These are phyloP conservation scores for Plectranthus barbatus DNA, from an alignment of 257 asterid genomes.

Conservation along the genomic window DNA sequence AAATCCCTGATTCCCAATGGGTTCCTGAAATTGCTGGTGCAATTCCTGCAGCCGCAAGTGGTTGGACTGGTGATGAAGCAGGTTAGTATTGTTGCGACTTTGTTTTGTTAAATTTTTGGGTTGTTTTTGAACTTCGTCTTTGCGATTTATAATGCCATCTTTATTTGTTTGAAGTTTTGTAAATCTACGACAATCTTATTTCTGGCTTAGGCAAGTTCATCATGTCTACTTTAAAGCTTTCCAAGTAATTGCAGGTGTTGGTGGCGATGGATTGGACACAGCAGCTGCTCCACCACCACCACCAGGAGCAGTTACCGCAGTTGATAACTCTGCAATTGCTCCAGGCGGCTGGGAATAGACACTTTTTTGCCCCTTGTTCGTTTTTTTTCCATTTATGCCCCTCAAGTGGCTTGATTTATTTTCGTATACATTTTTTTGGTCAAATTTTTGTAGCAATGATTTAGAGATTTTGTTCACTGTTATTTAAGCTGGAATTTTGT, in stretches of 20 bases:
- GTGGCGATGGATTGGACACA: constrained; percentile 43
- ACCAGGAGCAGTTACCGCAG: constrained; percentile 15
- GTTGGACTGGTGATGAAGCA: constrained; percentile 22
- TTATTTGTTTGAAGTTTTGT: no score
- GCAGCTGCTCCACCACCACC: constrained; percentile 37
- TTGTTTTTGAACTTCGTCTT: neutral
- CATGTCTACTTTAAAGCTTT: neutral
- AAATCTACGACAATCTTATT: no score
- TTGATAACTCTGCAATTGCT: constrained; percentile 3
- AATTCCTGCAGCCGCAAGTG: constrained; percentile 11
- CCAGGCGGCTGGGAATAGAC: constrained; percentile 29
- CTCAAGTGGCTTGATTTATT: neutral
- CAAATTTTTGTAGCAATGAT: constrained; percentile 12
- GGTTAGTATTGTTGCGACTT: constrained; percentile 23
- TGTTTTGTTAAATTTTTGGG: neutral
- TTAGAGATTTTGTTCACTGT: neutral
- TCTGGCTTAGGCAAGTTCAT: neutral
- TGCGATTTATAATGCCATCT: no score
- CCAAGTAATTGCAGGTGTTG: constrained; percentile 11
- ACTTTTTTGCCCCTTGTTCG: neutral
- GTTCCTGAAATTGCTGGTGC: constrained; percentile 14
- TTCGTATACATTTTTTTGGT: neutral
- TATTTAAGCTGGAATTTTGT: no score
- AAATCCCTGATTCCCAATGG: constrained; percentile 37
- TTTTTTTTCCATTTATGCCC: neutral